Conservation (phyloP, 2,329 filamentous ascomycete genomes). For the Lasiodiplodia hormozganensis region DNA sequence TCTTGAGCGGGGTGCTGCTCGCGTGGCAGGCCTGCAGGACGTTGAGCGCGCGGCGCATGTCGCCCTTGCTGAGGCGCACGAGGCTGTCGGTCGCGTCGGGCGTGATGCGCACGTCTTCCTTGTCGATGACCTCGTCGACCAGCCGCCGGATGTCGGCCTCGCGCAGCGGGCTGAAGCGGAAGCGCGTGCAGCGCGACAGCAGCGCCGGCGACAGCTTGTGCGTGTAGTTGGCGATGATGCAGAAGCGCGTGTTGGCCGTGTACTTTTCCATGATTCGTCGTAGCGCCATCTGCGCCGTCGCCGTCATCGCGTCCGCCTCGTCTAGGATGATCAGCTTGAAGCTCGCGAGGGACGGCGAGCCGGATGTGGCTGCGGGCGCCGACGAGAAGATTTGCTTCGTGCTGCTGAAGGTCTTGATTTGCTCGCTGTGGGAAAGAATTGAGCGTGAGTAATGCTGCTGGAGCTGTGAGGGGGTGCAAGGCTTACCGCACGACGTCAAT, state of each 20-base stretch:
- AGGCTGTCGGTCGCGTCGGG: conserved; percentile 81
- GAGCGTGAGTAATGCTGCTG: background rate
- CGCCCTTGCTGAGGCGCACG: conserved; percentile 87
- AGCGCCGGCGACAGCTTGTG: conserved; percentile 96
- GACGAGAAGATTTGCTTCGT: conserved; percentile 97
- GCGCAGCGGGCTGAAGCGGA: conserved; percentile 92
- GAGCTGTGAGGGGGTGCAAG: background rate
- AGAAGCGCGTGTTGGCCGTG: conserved; percentile 96
- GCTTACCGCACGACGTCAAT: conserved; percentile 85
- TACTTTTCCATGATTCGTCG: conserved; percentile 99
- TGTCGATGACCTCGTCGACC: conserved; percentile 87
- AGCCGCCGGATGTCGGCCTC: conserved; percentile 82
- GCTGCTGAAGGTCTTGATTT: conserved; percentile 99
- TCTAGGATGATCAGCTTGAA: conserved; percentile 98
- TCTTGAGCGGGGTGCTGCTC: conserved; percentile 71
- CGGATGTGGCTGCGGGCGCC: conserved; percentile 54
- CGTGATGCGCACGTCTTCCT: conserved; percentile 85
- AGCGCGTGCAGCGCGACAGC: conserved; percentile 90
- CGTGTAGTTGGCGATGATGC: conserved; percentile 98
- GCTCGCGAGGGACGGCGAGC: conserved; percentile 65
- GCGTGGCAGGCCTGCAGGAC: conserved; percentile 97
- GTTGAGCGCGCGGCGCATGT: conserved; percentile 94
- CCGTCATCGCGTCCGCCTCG: conserved; percentile 99
- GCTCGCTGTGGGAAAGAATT: conserved; percentile 61
- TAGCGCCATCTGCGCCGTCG: conserved; percentile 95